Evolutionary conservation across 2,329 filamentous ascomycete genomes (phyloP).

Genomic region (Fusarium pseudonygamai): DNA sequence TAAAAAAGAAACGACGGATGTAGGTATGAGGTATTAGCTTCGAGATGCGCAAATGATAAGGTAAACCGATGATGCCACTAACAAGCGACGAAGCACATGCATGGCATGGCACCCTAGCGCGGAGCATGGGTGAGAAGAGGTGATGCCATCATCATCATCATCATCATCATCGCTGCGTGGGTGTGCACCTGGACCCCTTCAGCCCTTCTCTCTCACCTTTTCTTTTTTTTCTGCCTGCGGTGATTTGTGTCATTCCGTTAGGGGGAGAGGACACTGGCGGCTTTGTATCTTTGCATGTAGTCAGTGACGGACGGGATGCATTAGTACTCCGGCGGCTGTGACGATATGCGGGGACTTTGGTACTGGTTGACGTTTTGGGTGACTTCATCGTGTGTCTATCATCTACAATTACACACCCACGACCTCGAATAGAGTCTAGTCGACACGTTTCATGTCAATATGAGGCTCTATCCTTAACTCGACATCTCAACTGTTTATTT

Average conservation of each 20-base stretch:
- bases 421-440: not conserved
- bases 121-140: conserved; percentile 20
- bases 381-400: conserved; percentile 26
- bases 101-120: not conserved
- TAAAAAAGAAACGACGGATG: conserved; percentile 11
- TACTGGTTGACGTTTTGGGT: conserved; percentile 19
- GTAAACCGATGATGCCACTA: conserved; percentile 32
- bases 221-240: not conserved
- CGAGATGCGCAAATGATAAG: conserved; percentile 1
- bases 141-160: conserved; percentile 36
- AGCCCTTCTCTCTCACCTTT: not conserved
- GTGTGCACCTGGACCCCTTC: conserved; percentile 29
- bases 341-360: conserved; percentile 20
- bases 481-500: not conserved
- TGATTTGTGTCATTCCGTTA: conserved; percentile 8
- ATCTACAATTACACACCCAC: conserved; percentile 3
- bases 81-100: conserved; percentile 16
- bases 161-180: conserved; percentile 7
- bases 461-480: conserved; percentile 8
- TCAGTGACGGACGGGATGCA: not conserved
- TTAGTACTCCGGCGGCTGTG: conserved; percentile 14
- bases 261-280: conserved; percentile 3
- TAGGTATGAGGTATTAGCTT: conserved; percentile 18
- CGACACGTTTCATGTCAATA: not conserved
- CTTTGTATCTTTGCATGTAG: conserved; percentile 4